These are phyloP conservation scores for Fraxinus americana DNA, from an alignment of 257 asterid genomes.

Conservation along the genomic window DNA sequence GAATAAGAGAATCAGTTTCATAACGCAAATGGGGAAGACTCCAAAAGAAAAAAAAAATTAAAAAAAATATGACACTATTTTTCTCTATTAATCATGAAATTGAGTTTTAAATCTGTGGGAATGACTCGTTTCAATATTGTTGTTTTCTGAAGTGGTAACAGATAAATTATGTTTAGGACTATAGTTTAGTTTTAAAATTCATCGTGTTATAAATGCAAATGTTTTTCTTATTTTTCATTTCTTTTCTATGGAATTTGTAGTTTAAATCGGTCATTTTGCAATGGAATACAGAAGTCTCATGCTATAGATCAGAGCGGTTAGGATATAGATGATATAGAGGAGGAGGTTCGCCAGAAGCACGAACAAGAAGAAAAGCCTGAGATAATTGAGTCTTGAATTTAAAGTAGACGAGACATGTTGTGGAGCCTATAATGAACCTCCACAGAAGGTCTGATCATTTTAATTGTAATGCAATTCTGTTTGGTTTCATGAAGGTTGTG, in stretches of 20 bases:
- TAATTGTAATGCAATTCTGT: too few relatives aligned
- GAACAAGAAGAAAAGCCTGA: slow-evolving; percentile 80
- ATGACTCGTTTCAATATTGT: too few relatives aligned
- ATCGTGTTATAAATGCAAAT: not conserved
- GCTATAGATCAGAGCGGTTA: slow-evolving; percentile 73
- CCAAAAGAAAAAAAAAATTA: slow-evolving; percentile 25
- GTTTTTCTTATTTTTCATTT: not conserved
- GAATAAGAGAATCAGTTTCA: too few relatives aligned
- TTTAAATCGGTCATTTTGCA: not conserved
- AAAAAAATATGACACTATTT: not conserved
- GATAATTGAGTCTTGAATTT: slow-evolving; percentile 77
- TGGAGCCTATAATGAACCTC: slow-evolving; percentile 74
- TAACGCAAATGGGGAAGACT: too few relatives aligned
- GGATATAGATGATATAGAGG: slow-evolving; percentile 57
- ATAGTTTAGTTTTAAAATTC: not conserved
- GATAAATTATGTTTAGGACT: not conserved
- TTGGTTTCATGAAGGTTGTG: not conserved
- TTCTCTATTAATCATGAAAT: too few relatives aligned
- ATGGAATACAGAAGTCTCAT: slow-evolving; percentile 51
- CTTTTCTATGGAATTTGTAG: not conserved
- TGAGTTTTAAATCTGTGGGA: too few relatives aligned
- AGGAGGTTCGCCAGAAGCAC: slow-evolving; percentile 38
- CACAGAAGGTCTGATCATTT: slow-evolving; percentile 62
- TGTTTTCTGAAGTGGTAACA: not conserved
- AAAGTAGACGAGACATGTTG: slow-evolving; percentile 82